phyloP scores from a whole-genome alignment of 1,284 basidiomycete genomes.

The Papiliotrema terrestris region DNA sequence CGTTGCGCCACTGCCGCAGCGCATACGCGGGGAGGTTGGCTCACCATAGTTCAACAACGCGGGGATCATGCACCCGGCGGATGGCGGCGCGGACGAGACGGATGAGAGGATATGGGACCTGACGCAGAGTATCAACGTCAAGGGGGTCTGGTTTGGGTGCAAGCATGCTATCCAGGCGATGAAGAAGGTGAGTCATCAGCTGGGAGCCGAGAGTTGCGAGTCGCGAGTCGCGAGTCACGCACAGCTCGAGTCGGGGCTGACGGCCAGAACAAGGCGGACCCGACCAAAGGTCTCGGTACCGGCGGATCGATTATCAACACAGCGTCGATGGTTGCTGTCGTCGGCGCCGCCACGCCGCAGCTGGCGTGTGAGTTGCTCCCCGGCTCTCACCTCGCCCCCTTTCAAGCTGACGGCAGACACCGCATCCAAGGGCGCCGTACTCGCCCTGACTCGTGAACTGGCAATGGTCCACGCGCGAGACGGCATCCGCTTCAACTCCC shows the following conservation, averaged over 20 bases:
- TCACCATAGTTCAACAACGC: constrained; percentile 73
- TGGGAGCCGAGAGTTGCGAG: not conserved
- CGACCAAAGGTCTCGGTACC: constrained; percentile 68
- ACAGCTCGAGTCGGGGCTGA: too few species aligned
- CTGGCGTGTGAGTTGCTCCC: constrained; percentile 71
- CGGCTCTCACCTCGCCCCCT: not conserved
- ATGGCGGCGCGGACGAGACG: constrained; percentile 91
- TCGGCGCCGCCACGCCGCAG: constrained; percentile 94
- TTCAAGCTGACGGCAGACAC: constrained; percentile 37
- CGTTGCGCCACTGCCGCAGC: constrained; percentile 51
- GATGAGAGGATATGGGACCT: constrained; percentile 95
- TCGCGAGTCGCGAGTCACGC: too few species aligned
- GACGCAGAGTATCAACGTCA: constrained; percentile 90
- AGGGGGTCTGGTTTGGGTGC: constrained; percentile 98
- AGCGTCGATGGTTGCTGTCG: constrained; percentile 87
- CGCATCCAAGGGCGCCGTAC: constrained; percentile 71
- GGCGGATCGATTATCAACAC: constrained; percentile 96
- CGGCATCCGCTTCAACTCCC: constrained; percentile 88
- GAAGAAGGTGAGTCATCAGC: constrained; percentile 56
- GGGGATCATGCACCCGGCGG: constrained; percentile 86
- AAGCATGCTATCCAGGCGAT: constrained; percentile 95
- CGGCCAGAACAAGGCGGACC: constrained; percentile 72
- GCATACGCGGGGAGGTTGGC: not conserved
- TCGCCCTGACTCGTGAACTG: constrained; percentile 95
- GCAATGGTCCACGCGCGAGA: constrained; percentile 96